Conservation (phyloP, 768 basidiomycete genomes). For the Rhodotorula kratochvilovae region DNA sequence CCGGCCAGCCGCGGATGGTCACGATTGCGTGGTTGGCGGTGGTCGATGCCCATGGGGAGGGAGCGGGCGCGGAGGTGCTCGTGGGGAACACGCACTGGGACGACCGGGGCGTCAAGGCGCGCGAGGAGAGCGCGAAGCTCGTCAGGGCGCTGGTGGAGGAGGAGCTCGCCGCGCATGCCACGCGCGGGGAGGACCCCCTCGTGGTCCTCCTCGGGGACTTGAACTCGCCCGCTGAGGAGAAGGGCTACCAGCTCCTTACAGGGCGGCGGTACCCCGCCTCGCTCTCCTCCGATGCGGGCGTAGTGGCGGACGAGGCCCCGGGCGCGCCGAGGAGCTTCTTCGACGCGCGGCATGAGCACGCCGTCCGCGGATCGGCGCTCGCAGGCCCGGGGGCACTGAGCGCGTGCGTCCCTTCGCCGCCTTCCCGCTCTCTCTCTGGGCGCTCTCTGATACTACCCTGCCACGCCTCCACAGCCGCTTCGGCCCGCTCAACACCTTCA, state of each 20-base stretch:
- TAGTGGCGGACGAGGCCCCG: not conserved
- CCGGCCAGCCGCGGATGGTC: constrained; percentile 46
- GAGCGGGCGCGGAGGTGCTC: constrained; percentile 32
- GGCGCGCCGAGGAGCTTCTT: constrained; percentile 7
- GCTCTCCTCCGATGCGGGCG: too few relatives aligned
- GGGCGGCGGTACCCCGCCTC: constrained; percentile 9
- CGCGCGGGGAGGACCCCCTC: constrained; percentile 25
- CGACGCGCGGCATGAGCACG: constrained; percentile 34
- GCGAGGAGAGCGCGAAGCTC: constrained; percentile 45
- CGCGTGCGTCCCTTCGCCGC: constrained; percentile 1
- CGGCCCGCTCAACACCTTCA: constrained; percentile 37
- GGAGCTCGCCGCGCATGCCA: constrained; percentile 12
- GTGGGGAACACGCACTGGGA: constrained; percentile 49
- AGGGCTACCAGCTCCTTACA: constrained; percentile 46
- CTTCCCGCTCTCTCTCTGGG: not conserved
- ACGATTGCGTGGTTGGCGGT: constrained; percentile 42
- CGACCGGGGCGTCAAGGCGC: constrained; percentile 44
- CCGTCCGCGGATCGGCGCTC: not conserved
- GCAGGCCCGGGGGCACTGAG: constrained; percentile 17
- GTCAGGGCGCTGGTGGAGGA: constrained; percentile 40
- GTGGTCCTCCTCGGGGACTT: constrained; percentile 47
- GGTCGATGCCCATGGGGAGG: not conserved
- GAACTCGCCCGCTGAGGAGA: constrained; percentile 47
- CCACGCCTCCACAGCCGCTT: constrained; percentile 9
- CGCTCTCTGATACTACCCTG: too few relatives aligned